A percentile compares a stretch with the other conserved stretches of the same genome.
phyloP scores from a whole-genome alignment of 331 rosid genomes.

The Pyrus hybrid region DNA sequence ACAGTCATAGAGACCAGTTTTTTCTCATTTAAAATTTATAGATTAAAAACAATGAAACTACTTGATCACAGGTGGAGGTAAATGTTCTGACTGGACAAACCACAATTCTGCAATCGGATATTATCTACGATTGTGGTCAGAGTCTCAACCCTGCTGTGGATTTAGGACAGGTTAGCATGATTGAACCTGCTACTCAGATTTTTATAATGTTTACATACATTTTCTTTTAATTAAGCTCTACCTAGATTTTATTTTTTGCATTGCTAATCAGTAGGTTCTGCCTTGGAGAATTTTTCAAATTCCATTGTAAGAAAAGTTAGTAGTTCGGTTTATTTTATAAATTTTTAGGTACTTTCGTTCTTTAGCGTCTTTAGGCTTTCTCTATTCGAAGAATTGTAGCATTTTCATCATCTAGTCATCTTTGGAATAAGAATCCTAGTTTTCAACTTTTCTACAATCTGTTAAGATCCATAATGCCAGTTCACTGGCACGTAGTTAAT shows the following conservation, averaged over 20 bases:
- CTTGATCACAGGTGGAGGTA: conserved; percentile 62
- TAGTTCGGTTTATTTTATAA: no score
- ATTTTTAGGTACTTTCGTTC: no score
- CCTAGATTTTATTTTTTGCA: no score
- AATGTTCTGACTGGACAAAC: conserved; percentile 80
- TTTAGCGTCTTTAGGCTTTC: no score
- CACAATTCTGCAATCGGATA: conserved; percentile 60
- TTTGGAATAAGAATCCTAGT: no score
- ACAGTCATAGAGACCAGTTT: background rate
- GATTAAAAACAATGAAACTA: background rate
- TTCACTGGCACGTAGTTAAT: background rate
- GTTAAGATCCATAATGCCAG: background rate
- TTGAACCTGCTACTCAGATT: background rate
- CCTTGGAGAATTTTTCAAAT: background rate
- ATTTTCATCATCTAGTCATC: no score
- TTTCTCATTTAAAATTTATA: background rate
- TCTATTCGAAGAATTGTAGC: no score
- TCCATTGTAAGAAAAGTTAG: background rate
- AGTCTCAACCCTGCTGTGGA: conserved; percentile 97
- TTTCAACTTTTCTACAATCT: background rate
- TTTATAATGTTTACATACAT: background rate
- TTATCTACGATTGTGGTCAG: conserved; percentile 88
- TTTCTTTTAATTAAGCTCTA: background rate
- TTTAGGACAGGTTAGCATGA: conserved; percentile 73
- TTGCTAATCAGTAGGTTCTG: background rate